Percentiles rank a stretch among this genome's conserved stretches.
Evolutionary conservation across 306 rosid genomes (phyloP).

Genomic region (Vicia sativa): DNA sequence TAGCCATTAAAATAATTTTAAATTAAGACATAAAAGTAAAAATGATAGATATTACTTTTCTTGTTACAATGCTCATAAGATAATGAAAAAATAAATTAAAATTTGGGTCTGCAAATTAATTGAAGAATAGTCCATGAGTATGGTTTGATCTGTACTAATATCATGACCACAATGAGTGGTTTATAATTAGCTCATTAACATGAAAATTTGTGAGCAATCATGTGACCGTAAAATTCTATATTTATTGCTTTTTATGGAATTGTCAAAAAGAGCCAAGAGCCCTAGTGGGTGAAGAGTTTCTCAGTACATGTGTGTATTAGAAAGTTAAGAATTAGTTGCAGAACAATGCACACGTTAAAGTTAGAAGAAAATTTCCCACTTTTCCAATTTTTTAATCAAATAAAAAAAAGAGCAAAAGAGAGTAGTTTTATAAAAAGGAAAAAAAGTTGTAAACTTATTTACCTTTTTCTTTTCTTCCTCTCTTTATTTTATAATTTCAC

Average conservation of each 20-base stretch:
- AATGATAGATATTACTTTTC: too few relatives aligned
- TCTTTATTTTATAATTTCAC: slow-evolving; percentile 36
- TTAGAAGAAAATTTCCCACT: slow-evolving; percentile 12
- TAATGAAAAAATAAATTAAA: background rate
- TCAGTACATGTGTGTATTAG: slow-evolving; percentile 39
- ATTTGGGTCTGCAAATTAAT: slow-evolving; percentile 33
- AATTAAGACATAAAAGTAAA: too few relatives aligned
- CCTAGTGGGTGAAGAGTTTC: slow-evolving; percentile 22
- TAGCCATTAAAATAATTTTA: too few relatives aligned
- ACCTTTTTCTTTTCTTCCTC: slow-evolving; percentile 37
- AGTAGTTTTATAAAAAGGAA: slow-evolving; percentile 39
- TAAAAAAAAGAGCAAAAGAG: slow-evolving; percentile 17
- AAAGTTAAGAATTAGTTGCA: slow-evolving; percentile 46
- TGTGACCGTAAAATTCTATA: slow-evolving; percentile 37
- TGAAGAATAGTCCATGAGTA: slow-evolving; percentile 49
- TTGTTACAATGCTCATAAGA: too few relatives aligned
- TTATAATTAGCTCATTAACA: slow-evolving; percentile 41
- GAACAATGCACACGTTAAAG: slow-evolving; percentile 65
- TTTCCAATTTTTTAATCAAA: slow-evolving; percentile 38
- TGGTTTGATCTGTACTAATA: slow-evolving; percentile 50
- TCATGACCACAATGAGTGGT: slow-evolving; percentile 52
- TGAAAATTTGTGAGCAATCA: slow-evolving; percentile 51
- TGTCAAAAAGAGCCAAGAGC: slow-evolving; percentile 36
- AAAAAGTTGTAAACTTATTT: slow-evolving; percentile 42
- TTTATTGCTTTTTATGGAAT: slow-evolving; percentile 3